A percentile compares a stretch with the other conserved stretches of the same genome.
Conservation (phyloP, 257 asterid species). For the Solanum corneliomulleri region DNA sequence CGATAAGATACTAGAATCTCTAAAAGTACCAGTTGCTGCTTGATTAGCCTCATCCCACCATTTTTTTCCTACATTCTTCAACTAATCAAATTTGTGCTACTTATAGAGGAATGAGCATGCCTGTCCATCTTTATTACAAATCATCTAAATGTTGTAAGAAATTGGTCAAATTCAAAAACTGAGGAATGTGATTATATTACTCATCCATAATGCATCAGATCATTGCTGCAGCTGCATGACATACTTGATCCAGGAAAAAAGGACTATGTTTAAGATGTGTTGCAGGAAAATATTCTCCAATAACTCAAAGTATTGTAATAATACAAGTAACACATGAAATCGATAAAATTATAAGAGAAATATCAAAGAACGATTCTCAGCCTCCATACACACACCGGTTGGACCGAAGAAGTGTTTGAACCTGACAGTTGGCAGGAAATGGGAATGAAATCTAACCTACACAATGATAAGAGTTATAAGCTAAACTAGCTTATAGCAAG, state of each 20-base stretch:
- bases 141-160: background rate
- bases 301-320: background rate
- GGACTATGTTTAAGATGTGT: background rate
- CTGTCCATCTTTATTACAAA: background rate
- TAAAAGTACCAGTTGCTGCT: conserved; percentile 66
- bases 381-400: background rate
- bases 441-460: background rate
- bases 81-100: background rate
- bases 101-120: background rate
- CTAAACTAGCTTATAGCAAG: background rate
- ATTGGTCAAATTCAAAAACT: background rate
- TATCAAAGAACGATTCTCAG: background rate
- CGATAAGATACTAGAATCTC: conserved; percentile 77
- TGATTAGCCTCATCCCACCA: conserved; percentile 10
- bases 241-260: background rate
- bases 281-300: background rate
- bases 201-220: background rate
- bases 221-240: background rate
- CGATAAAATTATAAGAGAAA: background rate
- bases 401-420: background rate
- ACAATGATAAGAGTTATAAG: background rate
- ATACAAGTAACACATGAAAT: background rate
- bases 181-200: background rate
- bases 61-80: background rate
- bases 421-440: background rate